phyloP scores from a whole-genome alignment of 2,329 filamentous ascomycete species.

The Berkeleyomyces rouxiae region DNA sequence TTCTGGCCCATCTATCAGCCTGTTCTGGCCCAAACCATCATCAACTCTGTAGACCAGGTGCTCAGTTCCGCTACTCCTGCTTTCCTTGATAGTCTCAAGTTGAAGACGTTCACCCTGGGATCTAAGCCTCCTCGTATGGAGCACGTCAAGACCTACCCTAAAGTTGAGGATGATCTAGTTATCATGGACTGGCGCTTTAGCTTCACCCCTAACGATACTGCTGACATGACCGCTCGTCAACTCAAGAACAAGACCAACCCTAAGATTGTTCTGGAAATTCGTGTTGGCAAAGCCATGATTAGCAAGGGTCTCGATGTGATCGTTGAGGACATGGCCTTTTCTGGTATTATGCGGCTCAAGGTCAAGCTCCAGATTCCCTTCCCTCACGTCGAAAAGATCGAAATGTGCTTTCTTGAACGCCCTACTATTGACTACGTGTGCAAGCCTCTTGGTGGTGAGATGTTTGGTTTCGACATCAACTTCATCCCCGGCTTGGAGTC shows the following conservation, averaged over 20 bases:
- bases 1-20: conserved; percentile 99
- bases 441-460: conserved; percentile 91
- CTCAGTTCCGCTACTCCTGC: conserved; percentile 79
- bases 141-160: conserved; percentile 95
- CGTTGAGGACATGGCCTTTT: conserved; percentile 94
- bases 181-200: conserved; percentile 99
- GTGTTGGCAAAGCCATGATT: conserved; percentile 88
- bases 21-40: conserved; percentile 77
- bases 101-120: conserved; percentile 86
- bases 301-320: conserved; percentile 96
- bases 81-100: conserved; percentile 82
- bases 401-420: conserved; percentile 83
- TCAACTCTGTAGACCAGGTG: conserved; percentile 90
- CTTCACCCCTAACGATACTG: conserved; percentile 88
- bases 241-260: conserved; percentile 93
- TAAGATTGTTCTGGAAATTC: conserved; percentile 87
- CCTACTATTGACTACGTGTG: conserved; percentile 93
- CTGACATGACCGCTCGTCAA: conserved; percentile 79
- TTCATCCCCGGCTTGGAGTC: conserved; percentile 87
- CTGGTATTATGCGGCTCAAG: conserved; percentile 89
- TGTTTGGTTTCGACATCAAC: conserved; percentile 95
- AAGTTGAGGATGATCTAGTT: conserved; percentile 84
- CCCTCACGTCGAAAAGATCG: conserved; percentile 84
- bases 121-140: conserved; percentile 92
- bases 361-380: conserved; percentile 94